Percentiles rank a stretch among this genome's conserved stretches.
phyloP scores from a whole-genome alignment of 192 early-diverging fungal genomes.

The Backusella liffmaniae region DNA sequence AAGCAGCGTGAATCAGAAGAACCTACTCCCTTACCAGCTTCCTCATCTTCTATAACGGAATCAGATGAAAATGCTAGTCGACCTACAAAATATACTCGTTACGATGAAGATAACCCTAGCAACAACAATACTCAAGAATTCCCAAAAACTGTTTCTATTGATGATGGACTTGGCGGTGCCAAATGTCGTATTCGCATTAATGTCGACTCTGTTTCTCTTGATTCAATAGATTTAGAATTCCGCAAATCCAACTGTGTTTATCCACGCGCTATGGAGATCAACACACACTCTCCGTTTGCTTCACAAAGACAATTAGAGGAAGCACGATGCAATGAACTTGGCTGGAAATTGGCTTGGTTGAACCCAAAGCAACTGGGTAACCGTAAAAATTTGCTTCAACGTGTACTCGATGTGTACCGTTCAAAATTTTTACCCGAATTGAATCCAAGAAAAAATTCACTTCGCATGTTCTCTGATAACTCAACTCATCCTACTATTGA shows the following conservation, averaged over 20 bases:
- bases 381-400: conserved; percentile 32
- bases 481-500: background rate
- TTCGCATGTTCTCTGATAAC: conserved; percentile 13
- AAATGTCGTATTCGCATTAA: conserved; percentile 43
- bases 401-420: conserved; percentile 36
- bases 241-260: conserved; percentile 55
- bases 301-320: conserved; percentile 39
- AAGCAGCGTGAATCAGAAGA: conserved; percentile 35
- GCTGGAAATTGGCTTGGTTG: conserved; percentile 57
- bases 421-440: conserved; percentile 24
- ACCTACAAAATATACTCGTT: conserved; percentile 4
- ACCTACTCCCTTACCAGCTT: background rate
- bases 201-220: conserved; percentile 48
- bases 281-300: conserved; percentile 22
- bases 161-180: conserved; percentile 27
- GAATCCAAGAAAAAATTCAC: conserved; percentile 14
- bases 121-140: background rate
- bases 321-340: conserved; percentile 55
- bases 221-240: conserved; percentile 43
- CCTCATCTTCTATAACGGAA: background rate
- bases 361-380: conserved; percentile 26
- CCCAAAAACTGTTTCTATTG: conserved; percentile 31
- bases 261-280: conserved; percentile 39
- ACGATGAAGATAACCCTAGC: background rate
- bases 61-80: background rate